Evolutionary conservation across 2,329 filamentous ascomycete species (phyloP), one percentile per base, ranked within the genome.

Genomic region (Trichoderma sp.): DNA sequence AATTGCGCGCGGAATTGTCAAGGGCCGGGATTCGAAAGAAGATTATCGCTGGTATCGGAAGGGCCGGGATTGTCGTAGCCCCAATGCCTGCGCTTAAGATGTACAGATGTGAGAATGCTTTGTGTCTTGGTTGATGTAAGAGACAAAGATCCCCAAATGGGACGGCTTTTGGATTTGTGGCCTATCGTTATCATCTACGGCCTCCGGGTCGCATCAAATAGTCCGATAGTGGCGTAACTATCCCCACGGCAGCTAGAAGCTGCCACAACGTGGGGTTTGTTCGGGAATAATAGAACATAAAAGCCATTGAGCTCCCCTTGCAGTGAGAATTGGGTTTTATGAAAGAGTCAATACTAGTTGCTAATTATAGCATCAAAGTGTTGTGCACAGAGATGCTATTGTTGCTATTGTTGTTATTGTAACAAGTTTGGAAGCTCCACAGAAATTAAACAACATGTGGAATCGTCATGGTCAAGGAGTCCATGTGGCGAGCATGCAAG

Each of bases 161-260:
- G 64, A 67, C 43, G 63, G 11, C 57, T 47, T 32, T 43, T n/a
- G 20, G 39, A 50, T 50, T 61, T 32, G 57, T 43, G 66, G 66
- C 66, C 66, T 62, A 69, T 62, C 66, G 50, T 11, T 69, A 50
- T 61, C 66, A 32, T 39, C 47, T 32, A 67, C 64, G 30, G 50
- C 9, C 66, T 68, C 36, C 28, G 11, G 53, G 17, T 47, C 36
- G 28, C 39, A 36, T 20, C 28, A 69, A 36, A 59, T 17, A 59
- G 57, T 20, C 57, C 57, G 57, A 69, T 34, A 69, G 66, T 69
- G 66, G 66, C 66, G 66, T 53, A 69, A 36, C 39, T 61, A 53
- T 61, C 66, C 55, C 39, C 66, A 55, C 63, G 66, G 66, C 57
- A 69, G 39, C 57, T 69, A 69, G 50, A 53, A 62, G 28, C 39